Evolutionary conservation across 2,329 filamentous ascomycete species (phyloP).

Genomic region (Plectosphaerella cucumerina): DNA sequence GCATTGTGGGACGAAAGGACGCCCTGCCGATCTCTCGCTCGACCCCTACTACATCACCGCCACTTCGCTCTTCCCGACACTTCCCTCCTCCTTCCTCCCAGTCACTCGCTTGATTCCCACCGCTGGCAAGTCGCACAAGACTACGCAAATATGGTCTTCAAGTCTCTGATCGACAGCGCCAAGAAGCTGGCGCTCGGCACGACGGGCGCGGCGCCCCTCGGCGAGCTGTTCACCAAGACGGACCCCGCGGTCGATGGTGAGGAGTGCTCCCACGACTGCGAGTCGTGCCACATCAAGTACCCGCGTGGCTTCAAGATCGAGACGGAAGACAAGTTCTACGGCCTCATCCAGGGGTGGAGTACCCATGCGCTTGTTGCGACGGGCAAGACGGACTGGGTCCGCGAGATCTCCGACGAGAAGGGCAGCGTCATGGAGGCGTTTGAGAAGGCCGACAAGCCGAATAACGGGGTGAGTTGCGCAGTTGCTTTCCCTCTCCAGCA

Average conservation of each 20-base stretch:
- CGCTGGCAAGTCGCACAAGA: neutral
- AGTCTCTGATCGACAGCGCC: slow-evolving; percentile 33
- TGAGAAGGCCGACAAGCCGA: slow-evolving; percentile 51
- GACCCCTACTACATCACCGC: neutral
- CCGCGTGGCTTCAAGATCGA: slow-evolving; percentile 72
- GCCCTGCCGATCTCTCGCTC: no score
- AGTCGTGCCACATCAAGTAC: slow-evolving; percentile 72
- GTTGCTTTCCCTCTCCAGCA: neutral
- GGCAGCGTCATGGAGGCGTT: slow-evolving; percentile 80
- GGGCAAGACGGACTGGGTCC: slow-evolving; percentile 92
- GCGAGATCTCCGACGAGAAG: slow-evolving; percentile 83
- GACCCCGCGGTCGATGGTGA: slow-evolving; percentile 78
- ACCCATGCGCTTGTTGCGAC: slow-evolving; percentile 91
- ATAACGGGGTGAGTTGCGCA: slow-evolving; percentile 59
- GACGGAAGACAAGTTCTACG: slow-evolving; percentile 74
- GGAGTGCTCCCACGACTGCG: slow-evolving; percentile 85
- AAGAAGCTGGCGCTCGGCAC: slow-evolving; percentile 26
- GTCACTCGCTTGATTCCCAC: neutral
- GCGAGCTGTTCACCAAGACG: slow-evolving; percentile 67
- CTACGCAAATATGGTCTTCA: slow-evolving; percentile 38
- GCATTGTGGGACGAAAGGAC: no score
- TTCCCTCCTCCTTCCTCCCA: neutral
- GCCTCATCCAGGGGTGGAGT: slow-evolving; percentile 79
- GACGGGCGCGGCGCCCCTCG: slow-evolving; percentile 21
- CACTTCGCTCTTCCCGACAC: neutral